Conservation (phyloP, 2,329 filamentous ascomycete genomes). For the Trichoderma atroviride region DNA sequence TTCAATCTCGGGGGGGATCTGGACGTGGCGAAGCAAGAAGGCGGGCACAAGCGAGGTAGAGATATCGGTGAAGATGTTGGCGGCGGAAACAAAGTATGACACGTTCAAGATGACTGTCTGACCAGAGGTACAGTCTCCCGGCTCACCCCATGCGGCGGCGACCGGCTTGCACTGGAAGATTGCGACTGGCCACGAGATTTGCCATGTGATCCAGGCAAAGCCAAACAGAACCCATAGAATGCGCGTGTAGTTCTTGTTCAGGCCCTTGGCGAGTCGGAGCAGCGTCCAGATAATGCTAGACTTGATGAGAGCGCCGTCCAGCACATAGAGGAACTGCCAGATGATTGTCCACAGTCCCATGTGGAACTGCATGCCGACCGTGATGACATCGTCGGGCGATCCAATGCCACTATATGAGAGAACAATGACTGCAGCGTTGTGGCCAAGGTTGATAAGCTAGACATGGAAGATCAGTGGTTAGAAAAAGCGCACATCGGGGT, state of each 20-base stretch:
- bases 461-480: not conserved
- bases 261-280: not conserved
- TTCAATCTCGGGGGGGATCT: not conserved
- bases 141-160: not conserved
- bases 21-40: conserved; percentile 1
- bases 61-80: conserved; percentile 9
- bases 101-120: conserved; percentile 9
- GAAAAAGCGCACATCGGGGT: not conserved
- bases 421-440: not conserved
- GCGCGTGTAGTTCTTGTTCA: not conserved
- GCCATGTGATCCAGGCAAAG: not conserved
- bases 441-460: not conserved
- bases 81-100: conserved; percentile 7
- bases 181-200: conserved; percentile 1
- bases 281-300: conserved; percentile 5
- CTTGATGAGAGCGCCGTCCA: conserved; percentile 6
- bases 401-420: conserved; percentile 4
- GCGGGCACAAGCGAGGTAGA: not conserved
- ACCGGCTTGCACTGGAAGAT: conserved; percentile 14
- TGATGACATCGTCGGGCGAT: not conserved
- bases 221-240: not conserved
- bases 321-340: conserved; percentile 1
- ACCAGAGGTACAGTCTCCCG: not conserved
- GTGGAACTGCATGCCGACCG: conserved; percentile 6
- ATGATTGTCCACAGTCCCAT: conserved; percentile 9